A percentile compares a stretch with the other conserved stretches of the same genome.
These are phyloP conservation scores for Cryptococcus sp. DNA, from an alignment of 1,284 basidiomycete genomes.

Conservation along the genomic window DNA sequence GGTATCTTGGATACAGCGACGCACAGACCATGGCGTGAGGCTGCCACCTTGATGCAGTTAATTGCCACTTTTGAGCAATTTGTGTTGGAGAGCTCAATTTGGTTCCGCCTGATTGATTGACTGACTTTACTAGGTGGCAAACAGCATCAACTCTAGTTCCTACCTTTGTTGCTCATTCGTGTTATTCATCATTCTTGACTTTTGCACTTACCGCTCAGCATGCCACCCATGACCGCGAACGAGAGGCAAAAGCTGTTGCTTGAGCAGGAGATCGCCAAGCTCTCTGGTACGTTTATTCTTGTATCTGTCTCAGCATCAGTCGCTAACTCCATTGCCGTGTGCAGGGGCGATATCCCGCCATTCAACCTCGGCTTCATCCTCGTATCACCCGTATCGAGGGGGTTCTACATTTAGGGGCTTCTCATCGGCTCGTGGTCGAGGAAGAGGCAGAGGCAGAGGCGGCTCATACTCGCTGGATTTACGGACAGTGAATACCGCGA, in stretches of 20 bases:
- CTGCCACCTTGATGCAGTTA: not conserved
- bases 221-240: constrained; percentile 21
- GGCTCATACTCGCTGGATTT: constrained; percentile 31
- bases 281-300: constrained; percentile 41
- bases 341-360: constrained; percentile 43
- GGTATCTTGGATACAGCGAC: not conserved
- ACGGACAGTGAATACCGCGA: constrained; percentile 13
- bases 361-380: constrained; percentile 20
- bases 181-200: too few species aligned
- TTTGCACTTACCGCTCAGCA: not conserved
- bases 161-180: too few species aligned
- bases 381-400: constrained; percentile 42
- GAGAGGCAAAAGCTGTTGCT: constrained; percentile 47
- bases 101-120: too few species aligned
- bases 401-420: constrained; percentile 19
- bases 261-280: constrained; percentile 52
- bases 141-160: too few species aligned
- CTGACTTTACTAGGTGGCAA: too few species aligned
- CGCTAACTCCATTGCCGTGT: not conserved
- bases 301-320: not conserved
- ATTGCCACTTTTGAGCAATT: constrained; percentile 3
- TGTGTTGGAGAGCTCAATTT: too few species aligned
- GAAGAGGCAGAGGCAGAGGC: constrained; percentile 17
- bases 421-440: constrained; percentile 7
- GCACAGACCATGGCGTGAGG: constrained; percentile 17